Percentiles rank a stretch among this genome's conserved stretches.
Evolutionary conservation across 352 stramenopile species (phyloP).

Genomic region (Phytophthora vignae): DNA sequence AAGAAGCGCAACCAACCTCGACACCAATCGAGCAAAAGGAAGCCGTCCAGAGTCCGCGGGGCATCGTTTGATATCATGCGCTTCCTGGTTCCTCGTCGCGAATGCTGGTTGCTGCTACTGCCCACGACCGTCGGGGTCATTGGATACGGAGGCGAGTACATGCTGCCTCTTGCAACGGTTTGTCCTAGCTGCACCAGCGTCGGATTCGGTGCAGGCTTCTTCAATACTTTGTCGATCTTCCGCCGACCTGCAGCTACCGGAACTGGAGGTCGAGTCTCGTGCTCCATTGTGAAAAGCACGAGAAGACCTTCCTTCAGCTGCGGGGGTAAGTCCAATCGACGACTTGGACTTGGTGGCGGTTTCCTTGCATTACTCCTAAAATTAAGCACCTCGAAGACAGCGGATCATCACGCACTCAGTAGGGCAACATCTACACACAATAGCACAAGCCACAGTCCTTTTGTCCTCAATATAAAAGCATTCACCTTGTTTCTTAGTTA

Average conservation of each 20-base stretch:
- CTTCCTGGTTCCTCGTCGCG: conserved; percentile 20
- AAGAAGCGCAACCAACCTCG: conserved; percentile 43
- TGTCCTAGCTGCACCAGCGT: conserved; percentile 43
- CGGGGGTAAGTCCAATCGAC: background rate
- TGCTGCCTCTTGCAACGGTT: conserved; percentile 36
- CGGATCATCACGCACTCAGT: background rate
- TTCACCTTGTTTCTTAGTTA: conserved; percentile 47
- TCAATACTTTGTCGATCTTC: conserved; percentile 30
- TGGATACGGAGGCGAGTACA: conserved; percentile 1
- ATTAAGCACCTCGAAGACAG: background rate
- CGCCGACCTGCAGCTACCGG: conserved; percentile 10
- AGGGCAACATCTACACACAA: background rate
- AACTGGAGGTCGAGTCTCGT: conserved; percentile 24
- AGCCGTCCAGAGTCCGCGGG: conserved; percentile 73
- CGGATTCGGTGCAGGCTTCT: conserved; percentile 31
- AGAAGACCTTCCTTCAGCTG: background rate
- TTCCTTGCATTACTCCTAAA: background rate
- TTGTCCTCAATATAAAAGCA: conserved; percentile 31
- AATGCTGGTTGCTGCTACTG: conserved; percentile 27
- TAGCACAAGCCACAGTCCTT: background rate
- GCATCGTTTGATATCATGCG: conserved; percentile 35
- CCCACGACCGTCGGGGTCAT: background rate
- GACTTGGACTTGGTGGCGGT: conserved; percentile 3
- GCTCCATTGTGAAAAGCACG: conserved; percentile 15
- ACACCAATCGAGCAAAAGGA: conserved; percentile 82